Conservation (phyloP, 2,329 filamentous ascomycete genomes). For the Nakataea oryzae region DNA sequence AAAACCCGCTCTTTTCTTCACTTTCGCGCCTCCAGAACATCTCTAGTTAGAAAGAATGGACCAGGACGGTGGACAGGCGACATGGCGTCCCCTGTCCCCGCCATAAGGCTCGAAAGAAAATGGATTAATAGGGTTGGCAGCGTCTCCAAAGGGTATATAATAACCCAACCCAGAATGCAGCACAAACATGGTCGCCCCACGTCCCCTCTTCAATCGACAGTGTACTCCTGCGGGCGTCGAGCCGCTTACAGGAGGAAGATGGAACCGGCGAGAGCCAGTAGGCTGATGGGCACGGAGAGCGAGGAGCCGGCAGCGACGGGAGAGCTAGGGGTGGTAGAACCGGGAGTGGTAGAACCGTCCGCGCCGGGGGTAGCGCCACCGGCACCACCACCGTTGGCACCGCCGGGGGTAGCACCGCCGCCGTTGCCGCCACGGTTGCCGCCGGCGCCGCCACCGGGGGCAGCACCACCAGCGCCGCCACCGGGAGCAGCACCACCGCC, state of each 20-base stretch:
- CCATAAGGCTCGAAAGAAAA: neutral
- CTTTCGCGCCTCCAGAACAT: neutral
- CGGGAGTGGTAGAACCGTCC: constrained; percentile 10
- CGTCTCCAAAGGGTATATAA: neutral
- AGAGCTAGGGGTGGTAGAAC: constrained; percentile 14
- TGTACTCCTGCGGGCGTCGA: constrained; percentile 8
- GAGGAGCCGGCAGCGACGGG: constrained; percentile 10
- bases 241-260: constrained; percentile 30
- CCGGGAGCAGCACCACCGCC: constrained; percentile 4
- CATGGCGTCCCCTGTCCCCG: neutral
- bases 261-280: constrained; percentile 29
- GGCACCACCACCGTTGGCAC: constrained; percentile 12
- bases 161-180: neutral
- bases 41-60: neutral
- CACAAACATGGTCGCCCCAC: neutral
- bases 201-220: neutral
- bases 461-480: neutral
- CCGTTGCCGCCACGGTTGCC: constrained; percentile 12
- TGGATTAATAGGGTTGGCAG: neutral
- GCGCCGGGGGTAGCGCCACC: constrained; percentile 10
- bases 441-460: neutral
- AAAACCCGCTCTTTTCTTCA: neutral
- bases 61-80: neutral
- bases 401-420: constrained; percentile 7
- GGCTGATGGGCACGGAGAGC: constrained; percentile 27